Evolutionary conservation across 345 rosid genomes (phyloP).

Genomic region (Luvunga scandens): DNA sequence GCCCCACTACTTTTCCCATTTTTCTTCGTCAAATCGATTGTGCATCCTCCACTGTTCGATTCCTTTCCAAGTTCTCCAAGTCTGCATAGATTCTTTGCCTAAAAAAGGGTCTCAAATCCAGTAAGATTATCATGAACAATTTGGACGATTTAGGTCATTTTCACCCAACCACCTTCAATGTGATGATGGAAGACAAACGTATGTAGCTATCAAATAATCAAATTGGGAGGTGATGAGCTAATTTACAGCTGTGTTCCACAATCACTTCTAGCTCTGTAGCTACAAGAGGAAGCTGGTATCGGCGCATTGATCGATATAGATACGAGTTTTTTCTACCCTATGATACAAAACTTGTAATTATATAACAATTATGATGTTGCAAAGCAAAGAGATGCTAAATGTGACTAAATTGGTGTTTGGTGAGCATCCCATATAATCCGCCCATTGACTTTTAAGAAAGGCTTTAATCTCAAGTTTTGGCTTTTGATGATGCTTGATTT

Average conservation of each 20-base stretch:
- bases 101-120: background rate
- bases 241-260: constrained; percentile 2
- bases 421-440: too few species aligned
- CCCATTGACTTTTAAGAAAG: too few species aligned
- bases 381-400: too few species aligned
- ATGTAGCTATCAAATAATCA: background rate
- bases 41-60: background rate
- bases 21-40: background rate
- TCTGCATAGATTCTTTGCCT: constrained; percentile 3
- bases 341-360: too few species aligned
- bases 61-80: background rate
- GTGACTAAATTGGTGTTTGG: too few species aligned
- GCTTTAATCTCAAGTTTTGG: too few species aligned
- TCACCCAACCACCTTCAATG: background rate
- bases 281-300: background rate
- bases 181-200: background rate
- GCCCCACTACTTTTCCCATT: background rate
- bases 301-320: too few species aligned
- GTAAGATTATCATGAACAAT: background rate
- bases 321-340: too few species aligned
- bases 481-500: background rate
- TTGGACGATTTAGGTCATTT: background rate
- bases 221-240: background rate
- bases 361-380: too few species aligned
- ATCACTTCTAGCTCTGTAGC: background rate